These are phyloP conservation scores for Yamadazyma triangularis DNA, from an alignment of 1,139 yeast genomes.

Conservation along the genomic window DNA sequence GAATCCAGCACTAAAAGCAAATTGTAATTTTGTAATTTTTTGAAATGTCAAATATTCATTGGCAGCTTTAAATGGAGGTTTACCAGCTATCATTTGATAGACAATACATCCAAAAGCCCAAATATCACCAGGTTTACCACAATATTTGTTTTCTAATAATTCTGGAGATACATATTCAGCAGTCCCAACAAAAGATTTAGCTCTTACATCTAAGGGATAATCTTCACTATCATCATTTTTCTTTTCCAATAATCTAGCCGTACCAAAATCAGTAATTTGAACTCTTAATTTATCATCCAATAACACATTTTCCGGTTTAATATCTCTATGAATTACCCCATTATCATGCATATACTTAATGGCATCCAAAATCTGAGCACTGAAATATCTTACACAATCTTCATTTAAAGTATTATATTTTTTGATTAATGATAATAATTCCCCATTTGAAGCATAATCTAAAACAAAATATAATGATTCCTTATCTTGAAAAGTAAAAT, in stretches of 20 bases:
- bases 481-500: slow-evolving; percentile 92
- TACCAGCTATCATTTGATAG: slow-evolving; percentile 71
- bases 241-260: slow-evolving; percentile 58
- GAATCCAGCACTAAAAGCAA: slow-evolving; percentile 56
- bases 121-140: slow-evolving; percentile 71
- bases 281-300: slow-evolving; percentile 60
- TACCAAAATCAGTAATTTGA: slow-evolving; percentile 79
- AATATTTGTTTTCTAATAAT: slow-evolving; percentile 59
- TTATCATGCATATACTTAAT: slow-evolving; percentile 66
- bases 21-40: slow-evolving; percentile 49
- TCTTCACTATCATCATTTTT: slow-evolving; percentile 36
- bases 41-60: slow-evolving; percentile 70
- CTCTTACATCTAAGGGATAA: slow-evolving; percentile 46
- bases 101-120: slow-evolving; percentile 84
- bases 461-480: slow-evolving; percentile 84
- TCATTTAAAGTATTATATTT: slow-evolving; percentile 76
- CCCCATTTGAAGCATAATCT: slow-evolving; percentile 93
- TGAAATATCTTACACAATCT: slow-evolving; percentile 67
- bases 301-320: slow-evolving; percentile 73
- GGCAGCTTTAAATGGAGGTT: slow-evolving; percentile 76
- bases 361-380: slow-evolving; percentile 61
- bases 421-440: slow-evolving; percentile 73
- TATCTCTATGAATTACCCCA: slow-evolving; percentile 76
- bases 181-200: slow-evolving; percentile 80
- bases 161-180: slow-evolving; percentile 82